These are phyloP conservation scores for Pseudogymnoascus sp. DNA, from an alignment of 2,329 filamentous ascomycete genomes.

Conservation along the genomic window DNA sequence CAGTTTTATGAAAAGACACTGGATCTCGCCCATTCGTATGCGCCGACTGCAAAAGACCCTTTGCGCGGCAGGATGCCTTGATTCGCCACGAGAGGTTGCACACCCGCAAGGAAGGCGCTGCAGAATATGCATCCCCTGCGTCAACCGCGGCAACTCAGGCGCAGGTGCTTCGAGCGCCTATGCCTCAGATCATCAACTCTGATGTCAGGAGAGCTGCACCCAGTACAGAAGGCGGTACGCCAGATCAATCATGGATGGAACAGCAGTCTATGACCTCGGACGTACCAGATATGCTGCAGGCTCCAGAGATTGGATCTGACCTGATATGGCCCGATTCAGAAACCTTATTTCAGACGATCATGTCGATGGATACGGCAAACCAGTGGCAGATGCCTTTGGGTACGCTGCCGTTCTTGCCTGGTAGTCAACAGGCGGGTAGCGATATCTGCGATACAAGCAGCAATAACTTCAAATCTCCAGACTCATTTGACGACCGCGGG, in stretches of 20 bases:
- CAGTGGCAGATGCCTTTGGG: slow-evolving; percentile 37
- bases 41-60: slow-evolving; percentile 33
- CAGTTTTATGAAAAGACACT: slow-evolving; percentile 27
- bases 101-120: slow-evolving; percentile 19
- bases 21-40: slow-evolving; percentile 35
- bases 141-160: neutral
- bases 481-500: slow-evolving; percentile 30
- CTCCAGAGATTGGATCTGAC: slow-evolving; percentile 32
- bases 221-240: neutral
- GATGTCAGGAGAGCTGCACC: neutral
- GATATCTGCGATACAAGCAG: neutral
- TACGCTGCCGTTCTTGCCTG: slow-evolving; percentile 28
- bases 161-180: neutral
- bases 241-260: slow-evolving; percentile 23
- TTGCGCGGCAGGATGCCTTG: slow-evolving; percentile 37
- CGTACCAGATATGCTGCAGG: slow-evolving; percentile 22
- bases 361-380: slow-evolving; percentile 32
- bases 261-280: slow-evolving; percentile 18
- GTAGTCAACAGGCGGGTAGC: slow-evolving; percentile 12
- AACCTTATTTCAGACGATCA: slow-evolving; percentile 35
- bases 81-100: slow-evolving; percentile 37
- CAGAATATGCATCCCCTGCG: neutral
- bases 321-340: slow-evolving; percentile 39
- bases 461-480: slow-evolving; percentile 24
- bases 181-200: neutral